phyloP scores from a whole-genome alignment of 768 basidiomycete genomes.

The Podaxis sp. region DNA sequence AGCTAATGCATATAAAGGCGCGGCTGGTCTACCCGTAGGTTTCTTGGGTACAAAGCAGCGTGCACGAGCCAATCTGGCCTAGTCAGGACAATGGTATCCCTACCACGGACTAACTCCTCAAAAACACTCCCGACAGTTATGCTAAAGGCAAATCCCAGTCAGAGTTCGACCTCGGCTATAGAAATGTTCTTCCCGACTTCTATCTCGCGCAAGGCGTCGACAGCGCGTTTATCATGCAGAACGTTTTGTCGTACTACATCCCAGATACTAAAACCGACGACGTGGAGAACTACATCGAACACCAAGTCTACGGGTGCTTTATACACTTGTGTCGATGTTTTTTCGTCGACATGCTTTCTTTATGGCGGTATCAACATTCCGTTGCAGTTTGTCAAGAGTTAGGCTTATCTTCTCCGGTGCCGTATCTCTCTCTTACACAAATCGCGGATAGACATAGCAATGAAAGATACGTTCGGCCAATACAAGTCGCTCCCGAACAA shows the following conservation, averaged over 20 bases:
- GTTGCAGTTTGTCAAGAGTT: background rate
- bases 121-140: background rate
- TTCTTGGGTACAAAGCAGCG: background rate
- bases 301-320: background rate
- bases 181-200: background rate
- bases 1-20: background rate
- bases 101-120: background rate
- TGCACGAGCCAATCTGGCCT: background rate
- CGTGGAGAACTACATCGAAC: background rate
- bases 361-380: background rate
- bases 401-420: background rate
- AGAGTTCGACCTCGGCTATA: background rate
- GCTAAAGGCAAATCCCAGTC: background rate
- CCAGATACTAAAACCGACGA: background rate
- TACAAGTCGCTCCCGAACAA: background rate
- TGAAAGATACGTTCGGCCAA: background rate
- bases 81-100: background rate
- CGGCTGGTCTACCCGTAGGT: background rate
- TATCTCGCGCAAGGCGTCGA: background rate
- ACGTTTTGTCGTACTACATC: background rate
- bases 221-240: background rate
- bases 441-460: background rate
- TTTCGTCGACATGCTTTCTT: background rate
- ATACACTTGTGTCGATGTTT: background rate
- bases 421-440: background rate